These are phyloP conservation scores for Corylus americana DNA, from an alignment of 306 rosid genomes.

Conservation along the genomic window DNA sequence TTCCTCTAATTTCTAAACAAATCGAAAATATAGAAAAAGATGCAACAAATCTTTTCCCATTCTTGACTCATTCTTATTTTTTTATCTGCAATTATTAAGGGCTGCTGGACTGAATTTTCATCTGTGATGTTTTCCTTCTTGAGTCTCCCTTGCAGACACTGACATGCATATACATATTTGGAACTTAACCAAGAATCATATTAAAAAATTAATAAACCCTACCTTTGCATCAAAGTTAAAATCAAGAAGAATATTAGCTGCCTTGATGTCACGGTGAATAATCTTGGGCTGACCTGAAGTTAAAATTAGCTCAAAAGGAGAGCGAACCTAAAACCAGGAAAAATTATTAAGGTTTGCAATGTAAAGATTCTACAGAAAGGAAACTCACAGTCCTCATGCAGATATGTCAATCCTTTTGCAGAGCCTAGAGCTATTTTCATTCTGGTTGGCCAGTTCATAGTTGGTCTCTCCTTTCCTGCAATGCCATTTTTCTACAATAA, in stretches of 20 bases:
- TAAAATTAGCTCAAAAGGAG: constrained; percentile 20
- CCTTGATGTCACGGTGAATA: constrained; percentile 48
- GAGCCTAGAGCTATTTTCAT: constrained; percentile 43
- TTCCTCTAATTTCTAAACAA: not conserved
- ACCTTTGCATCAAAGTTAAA: constrained; percentile 42
- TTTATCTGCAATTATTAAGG: too few relatives aligned
- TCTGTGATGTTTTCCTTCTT: too few relatives aligned
- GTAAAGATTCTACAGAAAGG: not conserved
- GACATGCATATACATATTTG: too few relatives aligned
- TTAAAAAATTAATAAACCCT: constrained; percentile 3
- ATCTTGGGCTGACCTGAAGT: constrained; percentile 46
- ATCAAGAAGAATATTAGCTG: constrained; percentile 44
- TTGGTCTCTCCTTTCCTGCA: constrained; percentile 37
- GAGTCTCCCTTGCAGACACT: too few relatives aligned
- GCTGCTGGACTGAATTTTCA: too few relatives aligned
- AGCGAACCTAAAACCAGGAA: not conserved
- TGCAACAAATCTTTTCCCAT: too few relatives aligned
- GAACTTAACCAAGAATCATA: not conserved
- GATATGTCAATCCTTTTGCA: constrained; percentile 50
- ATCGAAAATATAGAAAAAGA: not conserved
- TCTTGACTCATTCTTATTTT: too few relatives aligned
- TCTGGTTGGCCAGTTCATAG: constrained; percentile 40
- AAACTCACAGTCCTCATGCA: constrained; percentile 45
- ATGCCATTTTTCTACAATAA: not conserved
- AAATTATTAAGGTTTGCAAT: not conserved